Evolutionary conservation across 768 basidiomycete genomes (phyloP), one percentile per base, ranked within the genome.

Genomic region (Obba rivulosa): DNA sequence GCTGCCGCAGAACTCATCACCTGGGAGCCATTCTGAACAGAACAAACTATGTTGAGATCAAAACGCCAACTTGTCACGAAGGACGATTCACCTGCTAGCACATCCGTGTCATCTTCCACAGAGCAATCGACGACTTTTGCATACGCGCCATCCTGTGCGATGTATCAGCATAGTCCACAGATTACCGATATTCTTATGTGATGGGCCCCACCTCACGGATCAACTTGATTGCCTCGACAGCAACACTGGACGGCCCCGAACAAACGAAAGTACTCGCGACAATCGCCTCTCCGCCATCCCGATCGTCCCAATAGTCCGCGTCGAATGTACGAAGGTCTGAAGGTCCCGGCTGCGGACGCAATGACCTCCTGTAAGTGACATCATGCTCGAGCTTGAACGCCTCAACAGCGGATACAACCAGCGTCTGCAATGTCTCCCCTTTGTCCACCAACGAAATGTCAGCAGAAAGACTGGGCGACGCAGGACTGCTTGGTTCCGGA

Each of bases 341-440:
- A 8, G 82, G 56, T 1, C 76, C 77, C 2, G 69, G 67, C 56
- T 72, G 71, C 1, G 71, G 54, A 14, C 62, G 59, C 23, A 70
- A 55, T 31, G 73, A 59, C 34, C 77, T 70, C 46, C 68, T 63
- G 54, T 90, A 92, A 1, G 62, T 62, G 9, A 85, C 75, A 7
- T 71, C 69, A 53, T 82, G 80, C 2, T 62, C 68, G 16, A 76
- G 66, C 31, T 69, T 69, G 49, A 96, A 72, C 0, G 89, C 79
- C 4, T 74, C 72, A n/a, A 80, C 68, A 0, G 83, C 80, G 2
- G 84, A 79, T 13, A 97, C 74, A 4, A 73, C 64, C 13, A 94
- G 61, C 9, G 88, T 85, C 50, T 75, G 77, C 41, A 88, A 67
- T 0, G 76, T 75, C 60, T 95, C 92, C 49, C 75, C 80, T 23